Base-by-base conservation (phyloP, 768 basidiomycete species). In the Boletus rufocinnamomeus region DNA sequence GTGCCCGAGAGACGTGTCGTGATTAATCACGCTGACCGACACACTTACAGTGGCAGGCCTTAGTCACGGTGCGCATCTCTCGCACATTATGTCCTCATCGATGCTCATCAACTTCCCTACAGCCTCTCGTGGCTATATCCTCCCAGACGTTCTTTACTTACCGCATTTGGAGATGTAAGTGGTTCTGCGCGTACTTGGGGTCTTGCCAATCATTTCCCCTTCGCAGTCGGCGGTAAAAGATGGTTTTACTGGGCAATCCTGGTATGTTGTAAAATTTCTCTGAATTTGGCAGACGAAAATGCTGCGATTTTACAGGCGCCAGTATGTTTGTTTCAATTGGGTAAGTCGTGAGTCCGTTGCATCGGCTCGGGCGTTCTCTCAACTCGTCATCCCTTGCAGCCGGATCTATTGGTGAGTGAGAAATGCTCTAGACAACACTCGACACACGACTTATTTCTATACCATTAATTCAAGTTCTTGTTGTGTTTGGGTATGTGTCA, bases 201-300 rank as follows among this genome's bases (percentile, higher is more conserved):
- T 34, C 32, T 34, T 34, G 11, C 32, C 32, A 34, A 34, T 34
- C 1, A 13, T 34, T 13, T 4, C 11, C 32, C 32, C 32, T 34
- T 34, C 13, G 32, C 32, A 62, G 56, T 62, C 32, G 41, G n/a
- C n/a, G 50, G 47, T 23, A 17, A 17, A 32, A 41, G 21, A 41
- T 43, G 52, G 49, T 30, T 58, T 34, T 63, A 28, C 28, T 28
- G 28, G 28, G 28, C 28, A 28, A 6, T 28, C 28, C 28, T 28
- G 28, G 28, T 28, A 28, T 28, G 28, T 28, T 28, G 6, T 28
- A 28, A 28, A 28, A 28, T 6, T 7, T 28, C 28, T 37, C 43
- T 62, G 56, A 14, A 28, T 48, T 7, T 19, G 9, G 17, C 8
- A 34, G 32, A 34, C 13, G 32, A 13, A 34, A 34, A 34, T 11